Evolutionary conservation across 257 asterid species (phyloP), one percentile per base, ranked within the genome.

Genomic region (Ophiorrhiza pumila): DNA sequence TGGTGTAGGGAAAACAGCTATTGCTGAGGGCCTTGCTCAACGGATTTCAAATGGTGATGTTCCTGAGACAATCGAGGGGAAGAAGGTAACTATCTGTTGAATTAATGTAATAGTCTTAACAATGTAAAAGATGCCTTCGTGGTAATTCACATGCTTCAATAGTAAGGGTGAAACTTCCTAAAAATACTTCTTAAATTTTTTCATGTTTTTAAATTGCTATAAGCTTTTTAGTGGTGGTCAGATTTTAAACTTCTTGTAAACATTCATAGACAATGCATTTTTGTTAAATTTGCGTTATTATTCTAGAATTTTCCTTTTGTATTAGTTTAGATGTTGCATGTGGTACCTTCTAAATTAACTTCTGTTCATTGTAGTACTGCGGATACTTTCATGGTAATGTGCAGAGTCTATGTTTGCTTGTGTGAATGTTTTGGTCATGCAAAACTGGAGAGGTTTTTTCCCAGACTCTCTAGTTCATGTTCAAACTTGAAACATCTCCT

Each of bases 1-100:
- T 41, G 99, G 99, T 77, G 99, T 94, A 29, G 99, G 99, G 32
- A 94, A 94, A 87, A 94, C 99, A 77, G 99, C 99, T 67, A 90
- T 94, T 77, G 99, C 99, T 27, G 99, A 94, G 82, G 97, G 99
- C 41, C 91, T 94, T 63, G 99, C 99, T 62, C 99, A 94, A 80
- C 86, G 99, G 83, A 94, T 94, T 79, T 91, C 97, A 64, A 87
- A 22, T 70, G 97, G 99, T 17, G 99, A 91, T 82, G 97, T 91
- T 75, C 99, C 99, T 5, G 99, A 94, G 86, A 94, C 99, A 32
- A 86, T 94, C 63, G 97, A 94, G 72, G 99, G 99, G 74, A 94
- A 94, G 84, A 94, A 88, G 96, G 98, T 94, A 81, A 46, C 73
- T 74, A 55, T 23, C 31, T 63, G 42, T 74, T 34, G 4, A 45